Base-by-base conservation (phyloP, 495 filamentous ascomycete species). In the Astrocystis sublimbata region DNA sequence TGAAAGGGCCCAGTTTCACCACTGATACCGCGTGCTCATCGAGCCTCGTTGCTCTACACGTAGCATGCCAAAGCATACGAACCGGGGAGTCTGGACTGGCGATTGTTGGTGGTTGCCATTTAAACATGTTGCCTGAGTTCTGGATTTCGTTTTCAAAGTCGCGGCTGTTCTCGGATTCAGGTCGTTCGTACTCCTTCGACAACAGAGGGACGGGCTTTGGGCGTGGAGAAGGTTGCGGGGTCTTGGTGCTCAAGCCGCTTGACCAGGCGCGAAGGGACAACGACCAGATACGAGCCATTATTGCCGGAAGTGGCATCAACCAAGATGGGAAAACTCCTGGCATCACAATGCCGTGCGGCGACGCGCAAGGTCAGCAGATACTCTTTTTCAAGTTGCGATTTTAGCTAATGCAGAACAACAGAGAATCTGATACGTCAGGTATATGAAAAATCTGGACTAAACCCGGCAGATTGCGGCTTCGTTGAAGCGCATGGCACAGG, bases 21-120 rank as follows among this genome's bases (percentile, higher is more conserved):
- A 83, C 93, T 21, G 92, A 96, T 70, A 96, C 92, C 2, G 92
- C 92, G 26, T 96, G 92, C 70, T 96, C 92, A 2, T 92, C 89
- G 13, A 92, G 89, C 60, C 68, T 85, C 63, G 77, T 82, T 38
- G 81, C 81, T n/a, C 65, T 84, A 31, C 82, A 96, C 66, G 75
- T 92, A 41, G 92, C 92, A 49, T 94, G 92, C 69, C 92, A 91
- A 65, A 87, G 88, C 1, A 78, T 96, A 19, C 88, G 89, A 75
- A 76, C 81, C 13, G 79, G 80, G 4, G 82, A 83, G 35, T 76
- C 75, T 0, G 68, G 63, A 40, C 71, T 67, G 17, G 83, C 85
- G 4, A 71, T 88, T 15, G 83, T 86, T 30, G 84, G 79, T n/a
- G 84, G 81, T 3, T 82, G 78, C 51, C 79, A 83, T 64, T 67